Conservation (phyloP, 306 rosid genomes). For the Lotus japonicus region DNA sequence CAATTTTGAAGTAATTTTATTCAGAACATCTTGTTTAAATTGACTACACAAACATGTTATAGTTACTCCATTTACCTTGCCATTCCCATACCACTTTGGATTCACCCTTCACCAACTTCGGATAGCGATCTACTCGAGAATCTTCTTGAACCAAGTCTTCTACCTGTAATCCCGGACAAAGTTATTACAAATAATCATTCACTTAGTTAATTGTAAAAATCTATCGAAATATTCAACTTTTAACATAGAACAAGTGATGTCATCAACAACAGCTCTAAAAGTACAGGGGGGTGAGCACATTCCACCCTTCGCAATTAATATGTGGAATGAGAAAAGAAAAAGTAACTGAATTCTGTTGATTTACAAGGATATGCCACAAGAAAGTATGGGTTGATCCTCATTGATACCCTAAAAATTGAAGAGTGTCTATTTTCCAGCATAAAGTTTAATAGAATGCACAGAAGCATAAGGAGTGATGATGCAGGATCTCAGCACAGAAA, state of each 20-base stretch:
- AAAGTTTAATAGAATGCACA: constrained; percentile 5
- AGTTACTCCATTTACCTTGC: constrained; percentile 40
- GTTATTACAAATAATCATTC: not conserved
- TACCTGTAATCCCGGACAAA: constrained; percentile 46
- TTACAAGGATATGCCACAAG: not conserved
- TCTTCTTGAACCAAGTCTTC: constrained; percentile 92
- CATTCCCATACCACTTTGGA: constrained; percentile 94
- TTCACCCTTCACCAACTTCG: constrained; percentile 87
- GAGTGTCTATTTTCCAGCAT: not conserved
- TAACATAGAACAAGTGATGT: not conserved
- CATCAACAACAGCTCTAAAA: not conserved
- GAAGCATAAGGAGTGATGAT: not conserved
- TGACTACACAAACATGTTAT: not conserved
- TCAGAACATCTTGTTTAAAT: not conserved
- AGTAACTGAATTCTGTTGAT: not conserved
- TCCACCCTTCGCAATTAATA: constrained; percentile 6
- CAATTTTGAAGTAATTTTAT: not conserved
- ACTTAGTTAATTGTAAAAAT: not conserved
- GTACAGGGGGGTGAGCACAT: not conserved
- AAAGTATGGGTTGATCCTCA: not conserved
- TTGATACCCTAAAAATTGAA: not conserved
- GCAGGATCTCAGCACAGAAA: constrained; percentile 2
- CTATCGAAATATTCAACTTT: not conserved
- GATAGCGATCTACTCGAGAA: constrained; percentile 80
- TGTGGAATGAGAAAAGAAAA: not conserved